Conservation (phyloP, 2,329 filamentous ascomycete species). For the Venturia aucupariae region DNA sequence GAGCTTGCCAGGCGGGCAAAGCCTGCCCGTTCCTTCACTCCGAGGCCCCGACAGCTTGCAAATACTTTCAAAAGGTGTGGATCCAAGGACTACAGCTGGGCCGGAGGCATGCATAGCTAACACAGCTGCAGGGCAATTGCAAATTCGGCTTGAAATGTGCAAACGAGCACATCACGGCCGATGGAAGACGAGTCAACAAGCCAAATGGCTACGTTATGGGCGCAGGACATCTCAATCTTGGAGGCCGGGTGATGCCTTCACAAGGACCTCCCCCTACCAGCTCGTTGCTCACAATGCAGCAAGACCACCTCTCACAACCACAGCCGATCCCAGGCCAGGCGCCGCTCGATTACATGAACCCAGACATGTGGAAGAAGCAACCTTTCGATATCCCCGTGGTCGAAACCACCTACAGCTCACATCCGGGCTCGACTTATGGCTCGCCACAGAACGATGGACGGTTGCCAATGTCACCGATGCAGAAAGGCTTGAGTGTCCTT, state of each 20-base stretch:
- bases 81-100: neutral
- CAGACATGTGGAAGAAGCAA: conserved; percentile 26
- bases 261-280: conserved; percentile 57
- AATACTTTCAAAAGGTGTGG: conserved; percentile 92
- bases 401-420: conserved; percentile 50
- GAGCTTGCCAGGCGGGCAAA: conserved; percentile 89
- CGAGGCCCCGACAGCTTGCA: conserved; percentile 77
- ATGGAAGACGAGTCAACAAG: conserved; percentile 84
- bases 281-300: conserved; percentile 56
- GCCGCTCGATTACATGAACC: conserved; percentile 10
- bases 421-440: conserved; percentile 59
- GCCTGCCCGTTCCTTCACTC: conserved; percentile 96
- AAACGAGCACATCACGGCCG: conserved; percentile 88
- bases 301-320: conserved; percentile 35
- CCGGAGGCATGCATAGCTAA: neutral
- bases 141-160: conserved; percentile 98
- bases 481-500: conserved; percentile 72
- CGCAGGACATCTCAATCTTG: conserved; percentile 53
- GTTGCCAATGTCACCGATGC: conserved; percentile 69
- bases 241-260: conserved; percentile 58
- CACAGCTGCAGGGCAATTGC: conserved; percentile 70
- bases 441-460: conserved; percentile 68
- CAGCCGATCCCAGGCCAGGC: conserved; percentile 7
- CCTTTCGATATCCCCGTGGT: conserved; percentile 44
- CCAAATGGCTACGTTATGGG: conserved; percentile 38